Base-by-base conservation (phyloP, 2,329 filamentous ascomycete genomes). In the Sclerotinia subarctica region DNA sequence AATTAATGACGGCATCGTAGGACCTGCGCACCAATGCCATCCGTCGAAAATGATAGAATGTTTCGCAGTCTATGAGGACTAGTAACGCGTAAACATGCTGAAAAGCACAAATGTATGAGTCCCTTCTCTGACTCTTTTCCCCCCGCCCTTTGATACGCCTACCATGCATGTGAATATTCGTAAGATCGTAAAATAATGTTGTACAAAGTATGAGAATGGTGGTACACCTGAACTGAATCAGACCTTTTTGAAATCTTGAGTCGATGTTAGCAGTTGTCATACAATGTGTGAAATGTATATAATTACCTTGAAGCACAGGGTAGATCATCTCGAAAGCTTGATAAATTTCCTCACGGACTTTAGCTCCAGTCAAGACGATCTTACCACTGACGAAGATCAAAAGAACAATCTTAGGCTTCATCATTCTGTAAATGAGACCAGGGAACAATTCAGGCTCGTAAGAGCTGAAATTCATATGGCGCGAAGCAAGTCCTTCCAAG, bases 351-450 rank as follows among this genome's bases (percentile, higher is more conserved):
- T 99, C 95, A 75, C 95, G 91, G 73, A 98, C 94, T 80, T 99
- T 98, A 74, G 95, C 95, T 77, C 95, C 95, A 53, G 95, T 98
- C 78, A 98, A 86, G 77, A 98, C 95, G 71, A 98, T 98, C 86
- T 98, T 98, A 78, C 94, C 95, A 77, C 91, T 95, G 77, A 98
- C 94, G 83, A 98, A 98, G 80, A 99, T 97, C 78, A 98, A 84
- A 35, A 98, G 88, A 66, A 98, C 94, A 74, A 98, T 97, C 88
- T 98, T 98, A 26, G 95, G 95, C 85, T 98, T 98, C 85, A 98
- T 97, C 95, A 99, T 99, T 80, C 95, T 93, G 83, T 99, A 99
- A 82, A 99, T 99, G 64, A 99, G 89, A 88, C 95, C 95, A 77
- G 95, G 95, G 87, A 98, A 99, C 79, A 99, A 81, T 79, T 99